A percentile compares a stretch with the other conserved stretches of the same genome.
Evolutionary conservation across 108 stramenopile species (phyloP).

Genomic region (Mayamaea pseudoterrestris): DNA sequence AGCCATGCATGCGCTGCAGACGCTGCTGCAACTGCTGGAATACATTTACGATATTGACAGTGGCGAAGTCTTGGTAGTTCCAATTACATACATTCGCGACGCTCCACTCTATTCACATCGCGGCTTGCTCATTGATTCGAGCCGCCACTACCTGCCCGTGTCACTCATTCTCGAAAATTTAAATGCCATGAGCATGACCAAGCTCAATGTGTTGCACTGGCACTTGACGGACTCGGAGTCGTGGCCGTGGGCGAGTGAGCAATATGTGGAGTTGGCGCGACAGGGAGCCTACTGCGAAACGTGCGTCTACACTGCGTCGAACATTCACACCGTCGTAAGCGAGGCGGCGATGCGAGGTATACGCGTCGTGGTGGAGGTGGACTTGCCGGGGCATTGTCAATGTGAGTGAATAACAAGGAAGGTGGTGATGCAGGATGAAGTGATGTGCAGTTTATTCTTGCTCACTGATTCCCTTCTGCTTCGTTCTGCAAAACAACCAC

Average conservation of each 20-base stretch:
- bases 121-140: constrained; percentile 67
- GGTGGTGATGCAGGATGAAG: background rate
- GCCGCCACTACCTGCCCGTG: constrained; percentile 62
- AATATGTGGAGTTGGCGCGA: constrained; percentile 24
- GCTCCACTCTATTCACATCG: constrained; percentile 51
- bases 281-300: constrained; percentile 23
- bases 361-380: constrained; percentile 57
- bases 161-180: constrained; percentile 38
- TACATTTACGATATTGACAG: constrained; percentile 20
- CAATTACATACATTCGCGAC: constrained; percentile 23
- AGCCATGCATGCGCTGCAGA: constrained; percentile 37
- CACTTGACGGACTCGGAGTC: constrained; percentile 50
- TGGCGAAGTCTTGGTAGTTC: background rate
- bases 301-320: constrained; percentile 25
- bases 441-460: background rate
- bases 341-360: constrained; percentile 46
- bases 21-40: constrained; percentile 41
- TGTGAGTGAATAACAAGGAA: too few relatives aligned
- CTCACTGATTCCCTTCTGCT: background rate
- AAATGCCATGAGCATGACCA: constrained; percentile 49
- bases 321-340: constrained; percentile 33
- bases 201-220: constrained; percentile 76
- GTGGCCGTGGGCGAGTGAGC: constrained; percentile 28
- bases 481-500: background rate
- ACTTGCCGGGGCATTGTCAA: constrained; percentile 74